Conservation (phyloP, 2,329 filamentous ascomycete species). For the Pleurostoma richardsiae region DNA sequence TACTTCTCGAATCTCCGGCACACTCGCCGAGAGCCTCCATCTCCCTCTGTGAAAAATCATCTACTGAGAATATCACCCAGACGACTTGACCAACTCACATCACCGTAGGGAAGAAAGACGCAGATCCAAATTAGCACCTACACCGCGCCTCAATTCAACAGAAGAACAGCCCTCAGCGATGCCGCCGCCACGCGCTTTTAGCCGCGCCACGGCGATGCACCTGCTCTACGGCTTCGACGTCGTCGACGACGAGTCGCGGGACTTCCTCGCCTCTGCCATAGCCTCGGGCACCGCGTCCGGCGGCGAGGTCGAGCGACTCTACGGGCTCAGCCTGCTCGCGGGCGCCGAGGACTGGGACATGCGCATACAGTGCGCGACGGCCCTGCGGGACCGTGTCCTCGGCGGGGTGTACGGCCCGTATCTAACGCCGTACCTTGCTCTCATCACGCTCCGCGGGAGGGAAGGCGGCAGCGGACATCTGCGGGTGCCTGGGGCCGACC, state of each 20-base stretch:
- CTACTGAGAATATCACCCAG: too few species aligned
- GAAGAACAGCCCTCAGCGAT: too few species aligned
- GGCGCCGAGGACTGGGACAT: slow-evolving; percentile 27
- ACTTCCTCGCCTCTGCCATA: slow-evolving; percentile 19
- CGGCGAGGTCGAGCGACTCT: slow-evolving; percentile 19
- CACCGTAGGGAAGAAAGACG: too few species aligned
- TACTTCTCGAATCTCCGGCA: too few species aligned
- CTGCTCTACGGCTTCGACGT: slow-evolving; percentile 26
- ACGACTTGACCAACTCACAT: too few species aligned
- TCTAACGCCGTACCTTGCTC: slow-evolving; percentile 3
- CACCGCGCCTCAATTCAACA: too few species aligned
- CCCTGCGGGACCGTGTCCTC: slow-evolving; percentile 17
- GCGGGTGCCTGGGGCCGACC: too few species aligned
- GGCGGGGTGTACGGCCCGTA: slow-evolving; percentile 2
- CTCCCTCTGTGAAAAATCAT: too few species aligned
- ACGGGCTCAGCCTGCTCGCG: slow-evolving; percentile 19
- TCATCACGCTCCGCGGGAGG: not conserved
- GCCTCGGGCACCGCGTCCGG: slow-evolving; percentile 14
- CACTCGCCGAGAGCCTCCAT: too few species aligned
- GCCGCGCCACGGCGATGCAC: slow-evolving; percentile 13
- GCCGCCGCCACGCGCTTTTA: not conserved
- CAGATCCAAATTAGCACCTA: too few species aligned
- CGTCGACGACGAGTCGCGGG: slow-evolving; percentile 14
- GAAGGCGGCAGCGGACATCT: too few species aligned
- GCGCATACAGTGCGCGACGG: slow-evolving; percentile 21